Evolutionary conservation across 371 early-diverging fungal species (phyloP).

Genomic region (Actinomucor elegans): DNA sequence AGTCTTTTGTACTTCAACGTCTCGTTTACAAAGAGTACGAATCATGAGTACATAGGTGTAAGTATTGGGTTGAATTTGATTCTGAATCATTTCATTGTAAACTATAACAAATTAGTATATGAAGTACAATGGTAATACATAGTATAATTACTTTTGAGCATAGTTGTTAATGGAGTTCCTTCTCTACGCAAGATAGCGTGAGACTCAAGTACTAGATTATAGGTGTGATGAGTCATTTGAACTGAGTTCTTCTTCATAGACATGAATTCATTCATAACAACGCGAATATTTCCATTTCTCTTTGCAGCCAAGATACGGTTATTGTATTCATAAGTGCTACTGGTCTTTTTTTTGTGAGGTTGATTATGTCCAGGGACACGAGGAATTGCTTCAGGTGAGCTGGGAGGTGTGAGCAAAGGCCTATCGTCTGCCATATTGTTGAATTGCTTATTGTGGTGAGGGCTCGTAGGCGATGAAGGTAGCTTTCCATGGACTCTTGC

Average conservation of each 20-base stretch:
- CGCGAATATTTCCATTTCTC: slow-evolving; percentile 33
- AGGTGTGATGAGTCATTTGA: slow-evolving; percentile 41
- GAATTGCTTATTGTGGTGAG: not conserved
- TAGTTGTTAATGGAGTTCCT: slow-evolving; percentile 32
- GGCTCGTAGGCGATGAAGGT: not conserved
- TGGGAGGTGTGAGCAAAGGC: slow-evolving; percentile 5
- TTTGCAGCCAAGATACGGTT: slow-evolving; percentile 32
- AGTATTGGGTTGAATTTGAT: slow-evolving; percentile 31
- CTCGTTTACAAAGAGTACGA: slow-evolving; percentile 42
- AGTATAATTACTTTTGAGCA: slow-evolving; percentile 35
- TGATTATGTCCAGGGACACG: not conserved
- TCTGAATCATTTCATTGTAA: slow-evolving; percentile 44
- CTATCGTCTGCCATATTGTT: not conserved
- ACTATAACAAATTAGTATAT: too few relatives aligned
- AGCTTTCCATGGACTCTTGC: not conserved
- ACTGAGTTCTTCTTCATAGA: slow-evolving; percentile 33
- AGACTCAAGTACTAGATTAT: slow-evolving; percentile 48
- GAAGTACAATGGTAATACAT: not conserved
- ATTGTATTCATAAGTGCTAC: slow-evolving; percentile 23
- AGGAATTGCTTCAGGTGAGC: slow-evolving; percentile 6
- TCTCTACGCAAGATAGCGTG: slow-evolving; percentile 40
- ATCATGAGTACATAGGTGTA: slow-evolving; percentile 41
- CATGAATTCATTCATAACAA: slow-evolving; percentile 33
- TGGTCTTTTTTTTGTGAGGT: slow-evolving; percentile 1
- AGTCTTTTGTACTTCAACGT: slow-evolving; percentile 49